These are phyloP conservation scores for Pezicula radicicola DNA, from an alignment of 2,329 filamentous ascomycete genomes.

Conservation along the genomic window DNA sequence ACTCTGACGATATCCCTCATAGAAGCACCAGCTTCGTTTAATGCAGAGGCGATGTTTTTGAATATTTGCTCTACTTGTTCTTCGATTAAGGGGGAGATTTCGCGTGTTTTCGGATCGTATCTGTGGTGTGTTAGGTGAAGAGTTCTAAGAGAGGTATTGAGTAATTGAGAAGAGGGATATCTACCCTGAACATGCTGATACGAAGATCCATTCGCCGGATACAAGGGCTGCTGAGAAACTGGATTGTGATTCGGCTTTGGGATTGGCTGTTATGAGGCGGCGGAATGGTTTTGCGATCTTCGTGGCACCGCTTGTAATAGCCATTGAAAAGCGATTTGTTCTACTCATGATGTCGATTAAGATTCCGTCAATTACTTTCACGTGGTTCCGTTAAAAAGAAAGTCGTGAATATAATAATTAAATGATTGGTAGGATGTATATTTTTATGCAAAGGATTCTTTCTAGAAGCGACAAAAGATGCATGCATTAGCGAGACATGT, in stretches of 20 bases:
- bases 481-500: no score
- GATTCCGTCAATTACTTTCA: no score
- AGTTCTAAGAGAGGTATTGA: neutral
- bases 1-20: constrained; percentile 48
- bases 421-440: no score
- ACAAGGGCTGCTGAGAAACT: neutral
- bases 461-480: no score
- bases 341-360: neutral
- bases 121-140: constrained; percentile 23
- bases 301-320: neutral
- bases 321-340: neutral
- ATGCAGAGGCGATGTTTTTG: constrained; percentile 42
- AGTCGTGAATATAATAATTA: no score
- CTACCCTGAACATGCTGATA: neutral
- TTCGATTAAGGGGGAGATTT: constrained; percentile 40
- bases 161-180: neutral
- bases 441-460: no score
- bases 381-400: no score
- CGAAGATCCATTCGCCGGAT: neutral
- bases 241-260: neutral
- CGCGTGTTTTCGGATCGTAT: constrained; percentile 47
- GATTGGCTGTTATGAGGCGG: neutral
- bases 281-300: neutral
- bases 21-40: constrained; percentile 38
- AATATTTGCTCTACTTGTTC: constrained; percentile 50